Conservation (phyloP, 257 asterid species). For the Solanum lycopersicoides region DNA sequence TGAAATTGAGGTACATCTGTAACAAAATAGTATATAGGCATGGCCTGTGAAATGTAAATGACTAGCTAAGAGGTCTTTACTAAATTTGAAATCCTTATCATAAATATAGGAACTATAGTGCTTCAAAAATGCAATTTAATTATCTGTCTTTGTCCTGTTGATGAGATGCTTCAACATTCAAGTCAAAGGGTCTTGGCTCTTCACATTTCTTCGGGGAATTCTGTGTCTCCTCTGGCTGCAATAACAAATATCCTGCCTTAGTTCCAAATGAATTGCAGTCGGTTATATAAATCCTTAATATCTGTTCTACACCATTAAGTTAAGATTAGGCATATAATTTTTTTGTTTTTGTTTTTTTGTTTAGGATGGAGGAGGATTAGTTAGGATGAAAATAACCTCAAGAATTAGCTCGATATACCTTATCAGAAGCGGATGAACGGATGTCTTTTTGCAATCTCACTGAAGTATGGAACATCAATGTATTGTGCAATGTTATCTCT, state of each 20-base stretch:
- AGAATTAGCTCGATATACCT: background rate
- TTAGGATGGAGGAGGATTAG: background rate
- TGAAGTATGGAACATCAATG: constrained; percentile 41
- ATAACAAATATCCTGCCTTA: background rate
- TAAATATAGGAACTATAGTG: background rate
- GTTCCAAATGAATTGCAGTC: background rate
- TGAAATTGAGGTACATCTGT: background rate
- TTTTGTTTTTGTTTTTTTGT: background rate
- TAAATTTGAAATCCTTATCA: background rate
- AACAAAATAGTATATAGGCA: background rate
- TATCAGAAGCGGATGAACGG: constrained; percentile 1
- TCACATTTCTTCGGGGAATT: background rate
- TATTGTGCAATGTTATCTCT: constrained; percentile 24
- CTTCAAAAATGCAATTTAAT: background rate
- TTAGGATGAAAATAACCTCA: background rate
- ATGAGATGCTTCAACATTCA: constrained; percentile 3
- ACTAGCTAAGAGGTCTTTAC: background rate
- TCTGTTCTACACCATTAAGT: background rate
- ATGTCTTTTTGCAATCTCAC: constrained; percentile 32
- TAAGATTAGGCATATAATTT: background rate
- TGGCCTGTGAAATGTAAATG: background rate
- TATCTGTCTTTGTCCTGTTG: background rate
- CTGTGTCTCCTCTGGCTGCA: background rate
- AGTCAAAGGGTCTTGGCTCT: constrained; percentile 4
- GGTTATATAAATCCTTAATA: background rate